Percentiles rank a stretch among this genome's conserved stretches.
Evolutionary conservation across 768 basidiomycete genomes (phyloP).

Genomic region (Auriscalpium orientale): DNA sequence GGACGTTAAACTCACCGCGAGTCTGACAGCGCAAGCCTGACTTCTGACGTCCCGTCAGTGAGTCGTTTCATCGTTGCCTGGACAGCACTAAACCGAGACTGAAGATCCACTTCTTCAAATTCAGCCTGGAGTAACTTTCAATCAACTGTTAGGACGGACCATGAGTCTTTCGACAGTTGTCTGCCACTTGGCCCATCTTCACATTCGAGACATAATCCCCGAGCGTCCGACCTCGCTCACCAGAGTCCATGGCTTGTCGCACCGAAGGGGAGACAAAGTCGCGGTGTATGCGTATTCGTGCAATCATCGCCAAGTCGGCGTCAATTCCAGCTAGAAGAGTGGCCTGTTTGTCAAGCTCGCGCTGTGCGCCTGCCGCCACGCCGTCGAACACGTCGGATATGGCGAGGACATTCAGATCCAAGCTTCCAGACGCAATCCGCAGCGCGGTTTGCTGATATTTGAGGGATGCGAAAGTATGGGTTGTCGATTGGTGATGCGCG

Average conservation of each 20-base stretch:
- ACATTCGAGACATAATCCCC: slow-evolving; percentile 74
- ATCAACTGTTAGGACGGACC: slow-evolving; percentile 31
- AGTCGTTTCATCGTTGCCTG: slow-evolving; percentile 11
- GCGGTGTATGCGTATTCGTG: slow-evolving; percentile 57
- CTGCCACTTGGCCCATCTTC: slow-evolving; percentile 77
- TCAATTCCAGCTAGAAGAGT: slow-evolving; percentile 55
- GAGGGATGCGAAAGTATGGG: slow-evolving; percentile 42
- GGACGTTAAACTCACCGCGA: slow-evolving; percentile 3
- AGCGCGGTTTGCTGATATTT: slow-evolving; percentile 63
- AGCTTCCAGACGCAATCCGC: slow-evolving; percentile 61
- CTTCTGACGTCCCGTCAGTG: slow-evolving; percentile 11
- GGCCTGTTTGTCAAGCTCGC: slow-evolving; percentile 63
- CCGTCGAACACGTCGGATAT: slow-evolving; percentile 65
- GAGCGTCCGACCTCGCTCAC: slow-evolving; percentile 59
- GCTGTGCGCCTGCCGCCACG: slow-evolving; percentile 44
- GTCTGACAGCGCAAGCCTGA: slow-evolving; percentile 8
- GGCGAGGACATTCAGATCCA: slow-evolving; percentile 67
- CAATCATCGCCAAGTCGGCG: slow-evolving; percentile 65
- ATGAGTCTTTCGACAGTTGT: slow-evolving; percentile 61
- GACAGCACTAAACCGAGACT: slow-evolving; percentile 55
- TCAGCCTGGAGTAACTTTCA: neutral
- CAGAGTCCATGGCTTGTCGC: slow-evolving; percentile 63
- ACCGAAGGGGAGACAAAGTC: slow-evolving; percentile 68
- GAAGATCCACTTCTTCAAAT: slow-evolving; percentile 2
- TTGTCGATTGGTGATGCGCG: slow-evolving; percentile 55